A percentile compares a stretch with the other conserved stretches of the same genome.
Evolutionary conservation across 78 protist genomes (phyloP).

Genomic region (Thecamonas trahens): DNA sequence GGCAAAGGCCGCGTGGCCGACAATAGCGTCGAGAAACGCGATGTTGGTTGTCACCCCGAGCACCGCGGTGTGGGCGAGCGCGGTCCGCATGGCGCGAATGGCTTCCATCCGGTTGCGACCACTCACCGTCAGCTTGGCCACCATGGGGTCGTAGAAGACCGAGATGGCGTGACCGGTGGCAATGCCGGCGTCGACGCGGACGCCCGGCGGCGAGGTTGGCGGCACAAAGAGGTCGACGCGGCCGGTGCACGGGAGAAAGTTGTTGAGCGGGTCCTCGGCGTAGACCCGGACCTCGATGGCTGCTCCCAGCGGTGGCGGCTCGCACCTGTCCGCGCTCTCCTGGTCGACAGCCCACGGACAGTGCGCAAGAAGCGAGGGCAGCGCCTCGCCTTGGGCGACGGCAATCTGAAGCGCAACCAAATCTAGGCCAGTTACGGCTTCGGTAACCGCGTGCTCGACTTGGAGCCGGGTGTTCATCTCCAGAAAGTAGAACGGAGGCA

Average conservation of each 20-base stretch:
- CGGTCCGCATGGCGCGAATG: constrained; percentile 1
- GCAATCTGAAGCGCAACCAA: constrained; percentile 75
- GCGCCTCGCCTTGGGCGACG: neutral
- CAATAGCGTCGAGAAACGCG: constrained; percentile 31
- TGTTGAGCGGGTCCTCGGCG: constrained; percentile 78
- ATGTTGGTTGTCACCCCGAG: constrained; percentile 65
- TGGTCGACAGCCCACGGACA: too few relatives aligned
- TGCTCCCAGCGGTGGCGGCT: constrained; percentile 50
- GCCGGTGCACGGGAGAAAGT: constrained; percentile 83
- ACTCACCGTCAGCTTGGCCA: constrained; percentile 80
- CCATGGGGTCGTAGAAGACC: constrained; percentile 86
- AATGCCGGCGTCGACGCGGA: constrained; percentile 67
- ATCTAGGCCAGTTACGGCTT: constrained; percentile 73
- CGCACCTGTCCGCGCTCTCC: constrained; percentile 44
- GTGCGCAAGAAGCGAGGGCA: too few relatives aligned
- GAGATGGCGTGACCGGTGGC: constrained; percentile 75
- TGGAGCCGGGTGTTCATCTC: constrained; percentile 88
- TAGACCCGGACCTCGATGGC: constrained; percentile 80
- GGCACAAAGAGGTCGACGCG: constrained; percentile 44
- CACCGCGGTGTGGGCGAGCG: constrained; percentile 28
- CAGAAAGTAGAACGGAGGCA: constrained; percentile 82
- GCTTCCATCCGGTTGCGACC: constrained; percentile 27
- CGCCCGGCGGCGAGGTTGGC: constrained; percentile 28
- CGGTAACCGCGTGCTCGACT: constrained; percentile 66
- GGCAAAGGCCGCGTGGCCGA: constrained; percentile 37